Conservation (phyloP, 352 stramenopile genomes). For the Globisporangium alternatum region DNA sequence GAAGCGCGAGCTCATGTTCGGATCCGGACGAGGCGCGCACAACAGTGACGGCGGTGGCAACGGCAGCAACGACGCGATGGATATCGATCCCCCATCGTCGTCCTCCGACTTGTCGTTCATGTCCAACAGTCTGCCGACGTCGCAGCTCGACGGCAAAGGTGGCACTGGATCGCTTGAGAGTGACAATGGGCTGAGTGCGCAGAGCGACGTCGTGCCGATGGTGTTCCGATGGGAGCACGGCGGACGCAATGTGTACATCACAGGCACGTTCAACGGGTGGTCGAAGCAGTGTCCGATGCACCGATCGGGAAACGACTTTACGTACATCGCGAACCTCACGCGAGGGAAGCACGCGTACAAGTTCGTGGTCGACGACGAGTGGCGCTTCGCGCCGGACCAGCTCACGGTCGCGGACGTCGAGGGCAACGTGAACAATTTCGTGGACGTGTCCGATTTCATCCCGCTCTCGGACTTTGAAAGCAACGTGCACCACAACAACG, state of each 20-base stretch:
- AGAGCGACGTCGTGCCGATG: slow-evolving; percentile 83
- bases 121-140: slow-evolving; percentile 25
- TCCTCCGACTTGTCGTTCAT: slow-evolving; percentile 29
- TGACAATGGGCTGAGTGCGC: slow-evolving; percentile 10
- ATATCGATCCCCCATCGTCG: slow-evolving; percentile 50
- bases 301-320: slow-evolving; percentile 99
- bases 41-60: background rate
- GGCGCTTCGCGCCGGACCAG: slow-evolving; percentile 92
- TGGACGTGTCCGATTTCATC: slow-evolving; percentile 98
- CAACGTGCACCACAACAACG: slow-evolving; percentile 33
- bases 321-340: slow-evolving; percentile 98
- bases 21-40: slow-evolving; percentile 3
- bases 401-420: slow-evolving; percentile 98
- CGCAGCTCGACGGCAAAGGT: slow-evolving; percentile 27
- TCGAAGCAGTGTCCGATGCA: slow-evolving; percentile 99
- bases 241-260: slow-evolving; percentile 96
- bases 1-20: slow-evolving; percentile 10
- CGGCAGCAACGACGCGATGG: slow-evolving; percentile 48
- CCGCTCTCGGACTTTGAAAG: slow-evolving; percentile 72
- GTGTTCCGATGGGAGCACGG: slow-evolving; percentile 99
- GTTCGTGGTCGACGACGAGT: slow-evolving; percentile 99
- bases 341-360: slow-evolving; percentile 99
- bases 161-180: slow-evolving; percentile 11
- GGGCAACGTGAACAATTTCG: slow-evolving; percentile 99
- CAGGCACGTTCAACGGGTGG: slow-evolving; percentile 99